phyloP scores from a whole-genome alignment of 75 land plant genomes.

The Picea glauca region DNA sequence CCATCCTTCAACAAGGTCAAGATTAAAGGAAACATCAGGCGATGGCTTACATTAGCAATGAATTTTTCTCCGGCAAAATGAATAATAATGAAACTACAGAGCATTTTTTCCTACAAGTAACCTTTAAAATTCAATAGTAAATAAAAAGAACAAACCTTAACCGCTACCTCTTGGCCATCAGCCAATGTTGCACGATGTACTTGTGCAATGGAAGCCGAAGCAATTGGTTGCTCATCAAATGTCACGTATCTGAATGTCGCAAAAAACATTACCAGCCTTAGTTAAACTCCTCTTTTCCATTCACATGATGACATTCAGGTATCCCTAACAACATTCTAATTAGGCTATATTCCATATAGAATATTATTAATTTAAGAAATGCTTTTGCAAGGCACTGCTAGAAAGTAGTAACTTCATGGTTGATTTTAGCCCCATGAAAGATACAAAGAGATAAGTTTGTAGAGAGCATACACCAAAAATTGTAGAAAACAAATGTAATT shows the following conservation, averaged over 20 bases:
- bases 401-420: too few relatives aligned
- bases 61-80: not conserved
- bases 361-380: too few relatives aligned
- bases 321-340: too few relatives aligned
- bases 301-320: too few relatives aligned
- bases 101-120: not conserved
- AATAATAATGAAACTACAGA: not conserved
- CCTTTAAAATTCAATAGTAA: not conserved
- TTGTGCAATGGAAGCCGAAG: slow-evolving; percentile 99
- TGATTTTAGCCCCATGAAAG: not conserved
- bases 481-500: too few relatives aligned
- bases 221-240: slow-evolving; percentile 86
- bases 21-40: not conserved
- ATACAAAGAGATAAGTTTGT: not conserved
- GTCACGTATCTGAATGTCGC: slow-evolving; percentile 43
- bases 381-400: too few relatives aligned
- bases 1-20: not conserved
- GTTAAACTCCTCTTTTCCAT: too few relatives aligned
- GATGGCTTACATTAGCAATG: not conserved
- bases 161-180: slow-evolving; percentile 81
- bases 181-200: slow-evolving; percentile 79
- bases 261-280: too few relatives aligned
- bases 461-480: not conserved
- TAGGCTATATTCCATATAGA: too few relatives aligned
- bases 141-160: slow-evolving; percentile 57